A percentile compares a stretch with the other conserved stretches of the same genome.
These are phyloP conservation scores for Zasmidium citrigriseum DNA, from an alignment of 2,329 filamentous ascomycete genomes.

Conservation along the genomic window DNA sequence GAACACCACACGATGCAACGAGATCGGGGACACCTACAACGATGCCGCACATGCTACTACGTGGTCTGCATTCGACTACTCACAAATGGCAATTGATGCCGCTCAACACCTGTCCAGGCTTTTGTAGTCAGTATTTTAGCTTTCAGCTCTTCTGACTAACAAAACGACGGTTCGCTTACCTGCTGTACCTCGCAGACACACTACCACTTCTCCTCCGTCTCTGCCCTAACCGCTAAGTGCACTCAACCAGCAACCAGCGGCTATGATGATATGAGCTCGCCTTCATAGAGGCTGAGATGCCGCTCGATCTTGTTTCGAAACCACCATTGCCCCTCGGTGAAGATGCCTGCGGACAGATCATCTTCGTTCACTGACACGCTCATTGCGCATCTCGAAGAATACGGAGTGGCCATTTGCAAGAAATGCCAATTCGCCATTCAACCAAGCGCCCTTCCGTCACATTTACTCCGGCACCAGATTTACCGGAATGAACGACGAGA, in stretches of 20 bases:
- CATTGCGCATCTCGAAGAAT: conserved; percentile 17
- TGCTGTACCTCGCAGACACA: too few relatives aligned
- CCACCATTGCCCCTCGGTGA: background rate
- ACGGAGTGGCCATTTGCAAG: conserved; percentile 21
- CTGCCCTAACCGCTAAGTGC: background rate
- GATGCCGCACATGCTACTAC: too few relatives aligned
- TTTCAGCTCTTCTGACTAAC: background rate
- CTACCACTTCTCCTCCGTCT: background rate
- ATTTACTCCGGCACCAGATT: conserved; percentile 20
- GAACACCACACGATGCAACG: too few relatives aligned
- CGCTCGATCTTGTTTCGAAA: background rate
- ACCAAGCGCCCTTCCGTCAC: conserved; percentile 16
- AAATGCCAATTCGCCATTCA: conserved; percentile 20
- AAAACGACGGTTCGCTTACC: background rate
- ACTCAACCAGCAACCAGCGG: background rate
- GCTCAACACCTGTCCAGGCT: background rate
- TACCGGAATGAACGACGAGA: conserved; percentile 19
- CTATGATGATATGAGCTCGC: background rate
- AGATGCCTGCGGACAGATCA: background rate
- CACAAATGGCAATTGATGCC: too few relatives aligned
- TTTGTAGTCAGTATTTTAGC: too few relatives aligned
- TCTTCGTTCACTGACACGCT: conserved; percentile 1
- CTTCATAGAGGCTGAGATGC: background rate
- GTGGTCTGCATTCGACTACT: too few relatives aligned
- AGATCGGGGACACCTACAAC: too few relatives aligned